A percentile compares a stretch with the other conserved stretches of the same genome.
These are phyloP conservation scores for Trichocladium antarcticum DNA, from an alignment of 495 filamentous ascomycete species.

Conservation along the genomic window DNA sequence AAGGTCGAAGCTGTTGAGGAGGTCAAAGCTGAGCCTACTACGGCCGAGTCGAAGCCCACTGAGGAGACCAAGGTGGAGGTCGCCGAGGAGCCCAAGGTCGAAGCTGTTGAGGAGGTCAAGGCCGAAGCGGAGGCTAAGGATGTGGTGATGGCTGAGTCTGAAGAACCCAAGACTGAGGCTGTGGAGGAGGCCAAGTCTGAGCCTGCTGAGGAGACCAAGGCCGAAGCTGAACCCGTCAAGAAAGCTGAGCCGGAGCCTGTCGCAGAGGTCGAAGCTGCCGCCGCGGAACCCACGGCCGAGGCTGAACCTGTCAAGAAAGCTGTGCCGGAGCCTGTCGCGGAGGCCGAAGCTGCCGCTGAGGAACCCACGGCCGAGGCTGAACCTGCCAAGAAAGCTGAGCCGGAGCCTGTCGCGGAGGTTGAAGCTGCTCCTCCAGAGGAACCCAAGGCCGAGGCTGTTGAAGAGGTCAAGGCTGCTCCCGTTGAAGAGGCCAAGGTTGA, in stretches of 20 bases:
- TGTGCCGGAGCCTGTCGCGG: conserved; percentile 8
- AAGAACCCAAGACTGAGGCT: not conserved
- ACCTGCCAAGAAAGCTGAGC: conserved; percentile 1
- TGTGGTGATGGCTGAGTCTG: not conserved
- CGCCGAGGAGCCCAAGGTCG: conserved; percentile 3
- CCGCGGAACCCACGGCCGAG: no score
- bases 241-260: conserved; percentile 6
- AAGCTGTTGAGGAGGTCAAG: conserved; percentile 8
- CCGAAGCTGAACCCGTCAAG: not conserved
- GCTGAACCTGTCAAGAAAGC: conserved; percentile 7
- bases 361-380: conserved; percentile 10
- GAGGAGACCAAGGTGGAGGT: not conserved
- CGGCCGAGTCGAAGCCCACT: not conserved
- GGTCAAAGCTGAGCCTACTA: conserved; percentile 1
- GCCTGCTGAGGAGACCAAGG: conserved; percentile 6
- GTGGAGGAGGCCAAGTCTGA: not conserved
- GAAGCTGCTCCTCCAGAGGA: conserved; percentile 3
- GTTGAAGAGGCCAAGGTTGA: conserved; percentile 5
- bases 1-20: conserved; percentile 6
- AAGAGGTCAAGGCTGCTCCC: not conserved
- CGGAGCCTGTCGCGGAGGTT: conserved; percentile 1
- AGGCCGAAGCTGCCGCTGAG: no score
- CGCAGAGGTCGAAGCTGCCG: no score
- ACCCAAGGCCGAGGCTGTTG: not conserved
- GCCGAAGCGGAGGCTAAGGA: conserved; percentile 4